phyloP scores from a whole-genome alignment of 495 filamentous ascomycete genomes.

The Trichoderma virens region DNA sequence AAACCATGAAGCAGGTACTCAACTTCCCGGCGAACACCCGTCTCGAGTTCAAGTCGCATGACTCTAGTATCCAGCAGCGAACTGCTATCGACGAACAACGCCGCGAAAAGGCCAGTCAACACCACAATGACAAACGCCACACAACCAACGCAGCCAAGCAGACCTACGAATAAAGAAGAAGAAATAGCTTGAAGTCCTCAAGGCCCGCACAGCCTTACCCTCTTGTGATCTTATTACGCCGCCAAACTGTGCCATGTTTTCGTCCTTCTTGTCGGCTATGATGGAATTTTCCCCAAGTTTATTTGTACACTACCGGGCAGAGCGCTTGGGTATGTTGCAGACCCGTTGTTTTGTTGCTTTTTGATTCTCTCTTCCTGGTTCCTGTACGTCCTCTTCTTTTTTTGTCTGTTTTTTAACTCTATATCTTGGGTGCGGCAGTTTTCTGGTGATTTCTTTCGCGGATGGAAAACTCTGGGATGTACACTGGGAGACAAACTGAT shows the following conservation, averaged over 20 bases:
- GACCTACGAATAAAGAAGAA: not conserved
- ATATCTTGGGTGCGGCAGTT: not conserved
- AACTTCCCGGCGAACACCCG: conserved; percentile 80
- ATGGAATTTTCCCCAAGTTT: not conserved
- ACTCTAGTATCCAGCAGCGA: conserved; percentile 70
- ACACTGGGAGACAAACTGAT: conserved; percentile 5
- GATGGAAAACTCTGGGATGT: not conserved
- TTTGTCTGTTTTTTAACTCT: not conserved
- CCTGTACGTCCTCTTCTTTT: not conserved
- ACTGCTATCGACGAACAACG: conserved; percentile 75
- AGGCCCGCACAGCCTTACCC: conserved; percentile 2
- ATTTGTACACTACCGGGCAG: conserved; percentile 10
- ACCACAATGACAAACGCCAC: conserved; percentile 30
- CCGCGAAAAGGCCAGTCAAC: conserved; percentile 59
- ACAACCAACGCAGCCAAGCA: conserved; percentile 19
- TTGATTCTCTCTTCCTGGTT: not conserved
- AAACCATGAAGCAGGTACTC: conserved; percentile 86
- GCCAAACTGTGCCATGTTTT: not conserved
- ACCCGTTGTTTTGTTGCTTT: conserved; percentile 6
- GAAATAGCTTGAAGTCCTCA: not conserved
- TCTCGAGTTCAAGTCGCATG: conserved; percentile 91
- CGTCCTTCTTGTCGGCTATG: conserved; percentile 1
- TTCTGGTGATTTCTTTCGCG: not conserved
- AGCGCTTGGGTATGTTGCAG: conserved; percentile 9
- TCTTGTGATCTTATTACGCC: not conserved